phyloP scores from a whole-genome alignment of 1,284 basidiomycete genomes.

The Ustilago trichophora region DNA sequence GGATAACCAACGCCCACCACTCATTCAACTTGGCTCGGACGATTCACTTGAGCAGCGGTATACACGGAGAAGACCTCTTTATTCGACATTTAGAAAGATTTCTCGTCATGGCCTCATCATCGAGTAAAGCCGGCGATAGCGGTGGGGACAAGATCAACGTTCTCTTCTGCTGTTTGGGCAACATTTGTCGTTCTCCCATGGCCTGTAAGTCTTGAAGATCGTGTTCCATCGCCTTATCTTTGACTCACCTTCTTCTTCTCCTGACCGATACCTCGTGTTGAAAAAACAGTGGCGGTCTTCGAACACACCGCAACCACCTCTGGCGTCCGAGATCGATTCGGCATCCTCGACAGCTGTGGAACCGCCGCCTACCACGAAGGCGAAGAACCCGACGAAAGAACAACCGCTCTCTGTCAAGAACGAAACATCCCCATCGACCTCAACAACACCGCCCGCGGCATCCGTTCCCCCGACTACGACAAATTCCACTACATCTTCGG shows the following conservation, averaged over 20 bases:
- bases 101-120: too few relatives aligned
- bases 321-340: conserved; percentile 46
- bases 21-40: too few relatives aligned
- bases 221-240: too few relatives aligned
- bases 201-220: too few relatives aligned
- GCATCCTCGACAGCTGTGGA: conserved; percentile 57
- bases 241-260: too few relatives aligned
- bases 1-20: too few relatives aligned
- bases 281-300: conserved; percentile 61
- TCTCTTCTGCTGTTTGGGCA: conserved; percentile 62
- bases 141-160: conserved; percentile 61
- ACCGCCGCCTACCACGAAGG: conserved; percentile 61
- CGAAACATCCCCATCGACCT: conserved; percentile 67
- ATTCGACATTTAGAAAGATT: too few relatives aligned
- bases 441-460: conserved; percentile 65
- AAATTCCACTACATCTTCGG: conserved; percentile 69
- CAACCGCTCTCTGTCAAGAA: conserved; percentile 67
- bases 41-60: too few relatives aligned
- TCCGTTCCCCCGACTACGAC: conserved; percentile 65
- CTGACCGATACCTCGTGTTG: too few relatives aligned
- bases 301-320: conserved; percentile 37
- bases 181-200: conserved; percentile 63
- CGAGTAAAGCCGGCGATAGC: too few relatives aligned
- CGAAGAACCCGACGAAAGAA: conserved; percentile 62
- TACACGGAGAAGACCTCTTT: too few relatives aligned